Evolutionary conservation across 2,329 filamentous ascomycete genomes (phyloP), one percentile per base, ranked within the genome.

Genomic region (Xylaria sp.): DNA sequence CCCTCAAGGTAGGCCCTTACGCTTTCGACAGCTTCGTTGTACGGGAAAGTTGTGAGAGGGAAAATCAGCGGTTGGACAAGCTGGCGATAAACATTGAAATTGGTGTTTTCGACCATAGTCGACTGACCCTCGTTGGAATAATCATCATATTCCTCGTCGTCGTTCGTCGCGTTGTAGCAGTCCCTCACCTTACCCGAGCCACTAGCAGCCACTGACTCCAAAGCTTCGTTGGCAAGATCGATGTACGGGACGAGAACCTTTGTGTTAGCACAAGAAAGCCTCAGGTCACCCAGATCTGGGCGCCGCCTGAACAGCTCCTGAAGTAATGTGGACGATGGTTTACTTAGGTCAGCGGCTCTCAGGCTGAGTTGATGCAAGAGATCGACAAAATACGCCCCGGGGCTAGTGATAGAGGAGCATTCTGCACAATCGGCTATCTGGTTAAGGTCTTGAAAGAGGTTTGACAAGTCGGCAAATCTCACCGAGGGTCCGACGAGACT

Each of bases 361-460:
- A 33, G 4, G 12, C 35, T 25, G 33, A 54, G 51, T 19, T 45
- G 25, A 11, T 43, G 25, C n/a, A 55, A n/a, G 3, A 55, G 31
- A 35, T 55, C 40, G n/a, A 55, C 52, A 33, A 55, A 55, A 28
- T 55, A 55, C 8, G 52, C 52, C 1, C 12, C 21, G 1, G 52
- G 52, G 12, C 52, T 55, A 8, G 40, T 45, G 31, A 55, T 15
- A 33, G 47, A 52, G 49, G 19, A 40, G 21, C 49, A 52, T n/a
- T 52, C 49, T 3, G 19, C 3, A 23, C 35, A 52, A 23, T 38
- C 47, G 17, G 6, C 46, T 14, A 23, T 38, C 31, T 51, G 31
- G 14, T 38, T 12, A 4, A 51, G 47, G 9, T 51, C 47, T 4
- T 21, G 8, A 23, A 51, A 51, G n/a, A 37, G 19, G 15, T 42